A percentile compares a stretch with the other conserved stretches of the same genome.
Evolutionary conservation across 257 asterid species (phyloP).

Genomic region (Solanum pimpinellifolium): DNA sequence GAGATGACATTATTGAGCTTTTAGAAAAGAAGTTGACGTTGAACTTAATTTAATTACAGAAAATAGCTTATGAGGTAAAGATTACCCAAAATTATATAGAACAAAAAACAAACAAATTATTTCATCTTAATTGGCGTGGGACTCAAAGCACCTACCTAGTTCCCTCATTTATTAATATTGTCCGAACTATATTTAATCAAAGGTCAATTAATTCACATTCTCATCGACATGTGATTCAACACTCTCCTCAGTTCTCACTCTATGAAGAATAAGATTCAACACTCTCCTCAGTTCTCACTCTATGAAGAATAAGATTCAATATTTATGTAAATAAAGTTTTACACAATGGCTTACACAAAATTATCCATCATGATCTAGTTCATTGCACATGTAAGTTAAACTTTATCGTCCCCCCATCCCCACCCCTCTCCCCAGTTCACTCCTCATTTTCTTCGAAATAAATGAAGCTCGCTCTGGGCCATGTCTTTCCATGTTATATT

Average conservation of each 20-base stretch:
- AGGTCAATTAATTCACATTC: neutral
- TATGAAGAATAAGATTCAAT: too few relatives aligned
- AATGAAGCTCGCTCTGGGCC: neutral
- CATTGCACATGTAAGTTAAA: neutral
- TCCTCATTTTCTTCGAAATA: neutral
- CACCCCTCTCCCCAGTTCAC: neutral
- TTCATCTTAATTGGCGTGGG: neutral
- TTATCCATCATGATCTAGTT: neutral
- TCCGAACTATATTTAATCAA: neutral
- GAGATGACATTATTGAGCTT: too few relatives aligned
- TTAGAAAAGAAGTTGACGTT: too few relatives aligned
- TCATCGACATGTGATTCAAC: neutral
- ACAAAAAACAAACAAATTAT: too few relatives aligned
- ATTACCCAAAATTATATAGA: too few relatives aligned
- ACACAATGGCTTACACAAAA: neutral
- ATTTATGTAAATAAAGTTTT: neutral
- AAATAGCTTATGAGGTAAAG: neutral
- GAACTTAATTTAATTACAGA: too few relatives aligned
- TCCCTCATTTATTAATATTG: neutral
- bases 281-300: neutral
- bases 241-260: neutral
- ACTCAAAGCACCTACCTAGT: neutral
- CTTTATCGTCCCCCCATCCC: too few relatives aligned
- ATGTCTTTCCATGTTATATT: neutral
- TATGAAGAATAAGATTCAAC: too few relatives aligned